These are phyloP conservation scores for Ceratocystis harringtonii DNA, from an alignment of 2,329 filamentous ascomycete genomes.

Conservation along the genomic window DNA sequence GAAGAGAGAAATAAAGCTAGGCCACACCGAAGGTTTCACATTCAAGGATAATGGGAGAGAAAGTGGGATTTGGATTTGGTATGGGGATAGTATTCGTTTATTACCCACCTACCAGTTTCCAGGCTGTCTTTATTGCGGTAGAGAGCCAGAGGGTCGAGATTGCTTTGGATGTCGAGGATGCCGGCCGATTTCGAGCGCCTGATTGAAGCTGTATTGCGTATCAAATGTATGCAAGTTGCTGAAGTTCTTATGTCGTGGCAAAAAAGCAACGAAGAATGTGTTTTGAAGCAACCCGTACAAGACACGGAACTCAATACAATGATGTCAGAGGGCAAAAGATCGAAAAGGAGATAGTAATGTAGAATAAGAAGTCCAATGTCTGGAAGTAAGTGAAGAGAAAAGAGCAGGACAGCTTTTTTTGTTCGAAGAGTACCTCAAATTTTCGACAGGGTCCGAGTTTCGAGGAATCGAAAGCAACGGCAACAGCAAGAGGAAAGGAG, in stretches of 20 bases:
- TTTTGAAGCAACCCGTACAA: background rate
- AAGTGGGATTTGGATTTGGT: background rate
- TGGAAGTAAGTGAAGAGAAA: conserved; percentile 2
- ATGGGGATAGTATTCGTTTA: background rate
- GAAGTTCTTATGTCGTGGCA: background rate
- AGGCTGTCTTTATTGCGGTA: conserved; percentile 2
- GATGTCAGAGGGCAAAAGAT: background rate
- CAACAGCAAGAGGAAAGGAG: background rate
- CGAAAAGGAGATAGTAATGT: background rate
- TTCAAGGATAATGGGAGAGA: background rate
- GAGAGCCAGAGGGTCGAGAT: conserved; percentile 1
- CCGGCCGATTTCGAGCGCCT: background rate
- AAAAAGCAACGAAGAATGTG: too few species aligned
- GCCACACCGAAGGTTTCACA: background rate
- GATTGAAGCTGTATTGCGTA: background rate
- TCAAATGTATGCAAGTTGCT: background rate
- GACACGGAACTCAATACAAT: background rate
- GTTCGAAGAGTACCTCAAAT: background rate
- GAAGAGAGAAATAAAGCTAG: conserved; percentile 1
- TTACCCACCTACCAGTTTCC: conserved; percentile 6
- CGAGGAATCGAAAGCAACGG: background rate
- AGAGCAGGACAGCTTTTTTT: background rate
- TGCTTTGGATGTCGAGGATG: background rate
- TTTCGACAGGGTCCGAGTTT: conserved; percentile 2
- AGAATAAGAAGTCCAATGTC: background rate